These are phyloP conservation scores for Nyctanthes arbortristis DNA, from an alignment of 257 asterid genomes.

Conservation along the genomic window DNA sequence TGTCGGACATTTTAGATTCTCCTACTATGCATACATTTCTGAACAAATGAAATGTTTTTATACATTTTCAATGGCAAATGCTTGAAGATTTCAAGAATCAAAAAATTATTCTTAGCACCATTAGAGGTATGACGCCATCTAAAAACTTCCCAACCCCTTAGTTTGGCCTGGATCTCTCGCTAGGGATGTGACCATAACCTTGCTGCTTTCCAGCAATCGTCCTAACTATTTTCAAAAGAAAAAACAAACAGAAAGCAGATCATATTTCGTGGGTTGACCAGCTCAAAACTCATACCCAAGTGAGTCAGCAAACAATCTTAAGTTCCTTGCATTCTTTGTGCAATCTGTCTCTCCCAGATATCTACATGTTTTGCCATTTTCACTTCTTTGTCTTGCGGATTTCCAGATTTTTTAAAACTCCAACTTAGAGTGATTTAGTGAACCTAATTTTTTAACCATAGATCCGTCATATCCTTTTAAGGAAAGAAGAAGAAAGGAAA, in stretches of 20 bases:
- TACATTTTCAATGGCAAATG: not conserved
- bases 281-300: not conserved
- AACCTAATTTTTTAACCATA: not conserved
- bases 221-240: too few species aligned
- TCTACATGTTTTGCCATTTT: not conserved
- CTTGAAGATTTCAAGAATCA: not conserved
- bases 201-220: too few species aligned
- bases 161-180: not conserved
- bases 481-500: not conserved
- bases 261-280: too few species aligned
- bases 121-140: not conserved
- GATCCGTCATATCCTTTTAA: not conserved
- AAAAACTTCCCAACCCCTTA: not conserved
- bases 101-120: not conserved
- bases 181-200: too few species aligned
- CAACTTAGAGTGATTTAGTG: not conserved
- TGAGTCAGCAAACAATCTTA: not conserved
- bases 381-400: not conserved
- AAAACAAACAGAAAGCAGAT: too few species aligned
- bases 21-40: not conserved
- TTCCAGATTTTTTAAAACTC: not conserved
- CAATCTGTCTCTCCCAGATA: not conserved
- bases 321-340: not conserved
- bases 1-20: not conserved
- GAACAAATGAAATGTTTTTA: not conserved